Base-by-base conservation (phyloP, 257 asterid species). In the Solanum commersonii region DNA sequence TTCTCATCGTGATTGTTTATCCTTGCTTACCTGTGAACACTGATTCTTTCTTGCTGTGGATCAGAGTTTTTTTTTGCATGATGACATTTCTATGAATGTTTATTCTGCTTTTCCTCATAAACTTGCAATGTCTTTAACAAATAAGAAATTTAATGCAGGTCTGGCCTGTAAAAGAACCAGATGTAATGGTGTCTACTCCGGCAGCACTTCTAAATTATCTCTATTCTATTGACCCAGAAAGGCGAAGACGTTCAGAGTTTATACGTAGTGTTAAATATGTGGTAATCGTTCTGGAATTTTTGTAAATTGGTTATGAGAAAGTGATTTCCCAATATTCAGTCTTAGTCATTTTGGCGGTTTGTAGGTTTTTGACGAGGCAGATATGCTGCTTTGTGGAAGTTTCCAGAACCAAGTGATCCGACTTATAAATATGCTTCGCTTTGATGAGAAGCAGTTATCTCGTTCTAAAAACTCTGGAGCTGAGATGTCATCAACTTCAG, bases 321-420 rank as follows among this genome's bases (percentile, higher is more conserved):
- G 68, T 27, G 85, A 83, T 59, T 86, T 77, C 40, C 65, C 49
- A 60, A 76, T 40, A 87, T 40, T 89, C 71, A 88, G 37, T 79
- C 73, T 23, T 86, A 60, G 10, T 81, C 52, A 9, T 72, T 34
- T 31, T 86, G 88, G 72, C 27, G 68, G 87, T 76, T 84, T 10
- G 46, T 89, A 97, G 99, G 98, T 97, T 89, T 96, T 97, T 91
- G 99, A 97, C 85, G 99, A 97, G 93, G 99, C 98, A 68, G 99
- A 96, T 94, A 90, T 96, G 94, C 94, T 97, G 56, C 98, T 97
- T 46, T 95, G 98, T 89, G 98, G 99, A 87, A 93, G 99, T 90
- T 97, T 96, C 79, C 99, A 97, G 92, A 96, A 96, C 94, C 99
- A 97, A 92, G 93, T 97, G 65, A 88, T 96, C 88, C 98, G 96